Evolutionary conservation across 176 grass and related monocot species (phyloP), one percentile per base, ranked within the genome.

Genomic region (Areca catechu): DNA sequence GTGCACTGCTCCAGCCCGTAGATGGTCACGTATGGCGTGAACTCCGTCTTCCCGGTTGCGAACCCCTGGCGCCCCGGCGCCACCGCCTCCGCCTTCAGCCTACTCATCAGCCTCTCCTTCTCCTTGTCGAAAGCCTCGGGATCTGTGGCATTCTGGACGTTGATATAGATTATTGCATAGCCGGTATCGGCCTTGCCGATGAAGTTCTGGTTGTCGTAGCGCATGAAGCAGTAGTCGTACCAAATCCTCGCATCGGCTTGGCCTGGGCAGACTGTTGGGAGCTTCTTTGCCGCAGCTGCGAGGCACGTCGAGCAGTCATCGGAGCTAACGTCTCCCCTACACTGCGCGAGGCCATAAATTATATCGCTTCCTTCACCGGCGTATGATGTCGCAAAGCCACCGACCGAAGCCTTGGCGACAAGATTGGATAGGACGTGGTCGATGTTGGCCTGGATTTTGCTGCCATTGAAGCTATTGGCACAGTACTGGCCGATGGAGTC

Each of bases 171-270:
- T 52, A 79, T 19, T 14, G 72, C 76, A 5, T 25, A 48, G 51
- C 48, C 56, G 16, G 73, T 74, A 80, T 83, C 80, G 22, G 52
- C 17, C 65, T 77, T 43, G 19, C 85, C 76, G 19, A 65, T 2
- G 76, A 89, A 89, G 69, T 71, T n/a, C 4, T 20, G 0, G 67
- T 54, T 57, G 47, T 80, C 73, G 59, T 84, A 89, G 43, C 85
- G 72, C 73, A 83, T 50, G 80, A 89, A 89, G 69, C 85, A 89
- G 76, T 83, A 89, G 80, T 89, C 85, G 29, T 89, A 95, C 85
- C 85, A 83, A 48, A 89, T 83, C 20, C 85, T 79, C 4, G 73
- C 80, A 64, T 89, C 85, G 50, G 85, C 56, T 1, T 58, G 74
- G 69, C 70, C 52, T 54, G 65, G 68, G 85, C 85, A 89, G 7